These are phyloP conservation scores for Bryum argenteum DNA, from an alignment of 225 moss, liverwort and hornwort genomes.

Conservation along the genomic window DNA sequence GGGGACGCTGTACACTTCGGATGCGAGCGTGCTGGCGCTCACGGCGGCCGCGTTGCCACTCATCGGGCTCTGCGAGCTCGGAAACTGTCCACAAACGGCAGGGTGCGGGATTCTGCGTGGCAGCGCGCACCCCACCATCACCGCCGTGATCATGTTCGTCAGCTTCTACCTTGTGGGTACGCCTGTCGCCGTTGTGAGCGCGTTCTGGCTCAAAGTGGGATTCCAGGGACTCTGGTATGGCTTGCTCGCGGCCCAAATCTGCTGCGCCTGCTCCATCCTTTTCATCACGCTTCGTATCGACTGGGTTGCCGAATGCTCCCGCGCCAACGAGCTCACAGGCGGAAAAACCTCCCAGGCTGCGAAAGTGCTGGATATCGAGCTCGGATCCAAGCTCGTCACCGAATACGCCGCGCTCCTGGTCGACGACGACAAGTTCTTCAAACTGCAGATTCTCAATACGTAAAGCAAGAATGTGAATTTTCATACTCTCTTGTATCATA, in stretches of 20 bases:
- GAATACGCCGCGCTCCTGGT: constrained; percentile 43
- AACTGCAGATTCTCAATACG: constrained; percentile 19
- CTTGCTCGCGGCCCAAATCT: constrained; percentile 84
- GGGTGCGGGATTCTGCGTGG: constrained; percentile 88
- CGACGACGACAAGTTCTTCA: constrained; percentile 35
- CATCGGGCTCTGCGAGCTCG: constrained; percentile 90
- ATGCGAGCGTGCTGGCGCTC: constrained; percentile 73
- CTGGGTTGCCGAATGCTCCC: constrained; percentile 47
- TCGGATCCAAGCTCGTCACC: constrained; percentile 27
- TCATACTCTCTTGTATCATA: no score
- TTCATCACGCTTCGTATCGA: constrained; percentile 52
- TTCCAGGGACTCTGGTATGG: constrained; percentile 95
- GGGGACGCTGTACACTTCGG: constrained; percentile 80
- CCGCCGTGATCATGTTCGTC: constrained; percentile 80
- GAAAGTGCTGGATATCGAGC: constrained; percentile 48
- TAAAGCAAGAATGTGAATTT: no score
- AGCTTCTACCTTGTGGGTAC: constrained; percentile 91
- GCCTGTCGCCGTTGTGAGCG: constrained; percentile 80
- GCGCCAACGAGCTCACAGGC: constrained; percentile 39
- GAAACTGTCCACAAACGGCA: constrained; percentile 93
- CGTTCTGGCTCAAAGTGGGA: constrained; percentile 79
- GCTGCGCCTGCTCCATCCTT: constrained; percentile 60
- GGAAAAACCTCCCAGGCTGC: no score
- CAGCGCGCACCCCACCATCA: constrained; percentile 76
- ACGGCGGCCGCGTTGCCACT: constrained; percentile 77